Conservation (phyloP, 495 filamentous ascomycete species). For the Chaetomium tenue region DNA sequence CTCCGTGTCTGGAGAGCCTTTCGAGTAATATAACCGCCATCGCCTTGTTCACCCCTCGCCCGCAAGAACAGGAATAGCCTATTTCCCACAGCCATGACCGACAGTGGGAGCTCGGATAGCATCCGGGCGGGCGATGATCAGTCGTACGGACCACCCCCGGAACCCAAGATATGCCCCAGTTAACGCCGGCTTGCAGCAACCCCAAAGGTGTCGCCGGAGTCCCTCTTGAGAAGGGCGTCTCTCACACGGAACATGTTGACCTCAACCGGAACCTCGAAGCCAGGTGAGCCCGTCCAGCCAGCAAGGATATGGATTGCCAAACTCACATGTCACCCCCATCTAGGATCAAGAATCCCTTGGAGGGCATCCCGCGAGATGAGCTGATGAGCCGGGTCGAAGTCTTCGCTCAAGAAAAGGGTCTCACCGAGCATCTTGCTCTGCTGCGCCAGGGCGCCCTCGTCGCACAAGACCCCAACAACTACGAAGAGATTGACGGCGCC, state of each 20-base stretch:
- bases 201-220: slow-evolving; percentile 36
- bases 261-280: slow-evolving; percentile 49
- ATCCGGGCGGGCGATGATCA: neutral
- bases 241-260: slow-evolving; percentile 39
- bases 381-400: slow-evolving; percentile 56
- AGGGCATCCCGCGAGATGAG: slow-evolving; percentile 51
- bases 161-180: neutral
- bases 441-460: slow-evolving; percentile 64
- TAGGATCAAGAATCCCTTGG: slow-evolving; percentile 54
- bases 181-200: slow-evolving; percentile 19
- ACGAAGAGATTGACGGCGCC: slow-evolving; percentile 50
- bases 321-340: neutral
- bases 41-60: neutral
- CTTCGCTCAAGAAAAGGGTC: slow-evolving; percentile 53
- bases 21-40: neutral
- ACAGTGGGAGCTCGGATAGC: slow-evolving; percentile 21
- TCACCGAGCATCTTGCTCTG: slow-evolving; percentile 50
- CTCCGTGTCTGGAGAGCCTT: neutral
- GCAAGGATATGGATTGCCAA: neutral
- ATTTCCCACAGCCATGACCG: slow-evolving; percentile 18
- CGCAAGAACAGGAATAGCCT: neutral
- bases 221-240: slow-evolving; percentile 39
- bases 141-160: slow-evolving; percentile 2
- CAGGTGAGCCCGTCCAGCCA: slow-evolving; percentile 34
- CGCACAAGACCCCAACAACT: slow-evolving; percentile 57